A percentile compares a stretch with the other conserved stretches of the same genome.
Evolutionary conservation across 2,329 filamentous ascomycete species (phyloP).

Genomic region (Botrytis tulipae): DNA sequence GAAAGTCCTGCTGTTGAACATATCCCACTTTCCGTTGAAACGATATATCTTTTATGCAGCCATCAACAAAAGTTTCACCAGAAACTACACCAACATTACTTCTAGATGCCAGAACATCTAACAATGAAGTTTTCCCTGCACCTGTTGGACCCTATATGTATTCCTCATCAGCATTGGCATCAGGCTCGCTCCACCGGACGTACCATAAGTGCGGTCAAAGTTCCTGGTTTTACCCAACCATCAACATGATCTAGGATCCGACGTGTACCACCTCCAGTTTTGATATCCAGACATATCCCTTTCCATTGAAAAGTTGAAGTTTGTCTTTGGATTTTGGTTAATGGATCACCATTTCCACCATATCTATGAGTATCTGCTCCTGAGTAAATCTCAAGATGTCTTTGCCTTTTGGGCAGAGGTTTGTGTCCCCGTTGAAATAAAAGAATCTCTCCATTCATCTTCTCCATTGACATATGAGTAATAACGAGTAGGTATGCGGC

Average conservation of each 20-base stretch:
- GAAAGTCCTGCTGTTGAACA: conserved; percentile 70
- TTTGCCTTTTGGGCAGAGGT: conserved; percentile 19
- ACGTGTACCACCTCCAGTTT: conserved; percentile 60
- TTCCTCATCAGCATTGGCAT: not conserved
- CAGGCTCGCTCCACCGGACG: not conserved
- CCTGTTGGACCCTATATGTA: conserved; percentile 37
- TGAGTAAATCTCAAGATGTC: conserved; percentile 19
- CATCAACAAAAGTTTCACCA: conserved; percentile 73
- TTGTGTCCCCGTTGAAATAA: conserved; percentile 71
- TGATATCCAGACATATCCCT: conserved; percentile 66
- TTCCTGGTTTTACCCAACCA: conserved; percentile 70
- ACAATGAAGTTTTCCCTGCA: conserved; percentile 83
- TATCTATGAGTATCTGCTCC: conserved; percentile 24
- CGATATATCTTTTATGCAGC: conserved; percentile 56
- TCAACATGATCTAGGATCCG: conserved; percentile 66
- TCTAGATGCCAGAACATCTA: conserved; percentile 76
- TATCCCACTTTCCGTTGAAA: conserved; percentile 94
- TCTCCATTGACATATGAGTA: conserved; percentile 61
- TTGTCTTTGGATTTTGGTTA: conserved; percentile 13
- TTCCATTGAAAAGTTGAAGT: conserved; percentile 30
- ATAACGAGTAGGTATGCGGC: conserved; percentile 60
- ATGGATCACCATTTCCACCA: not conserved
- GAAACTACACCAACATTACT: conserved; percentile 86
- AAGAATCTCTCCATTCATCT: conserved; percentile 74
- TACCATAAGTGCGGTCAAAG: conserved; percentile 64